Conservation (phyloP, 1,139 yeast species). For the Pichiaceae sp. region DNA sequence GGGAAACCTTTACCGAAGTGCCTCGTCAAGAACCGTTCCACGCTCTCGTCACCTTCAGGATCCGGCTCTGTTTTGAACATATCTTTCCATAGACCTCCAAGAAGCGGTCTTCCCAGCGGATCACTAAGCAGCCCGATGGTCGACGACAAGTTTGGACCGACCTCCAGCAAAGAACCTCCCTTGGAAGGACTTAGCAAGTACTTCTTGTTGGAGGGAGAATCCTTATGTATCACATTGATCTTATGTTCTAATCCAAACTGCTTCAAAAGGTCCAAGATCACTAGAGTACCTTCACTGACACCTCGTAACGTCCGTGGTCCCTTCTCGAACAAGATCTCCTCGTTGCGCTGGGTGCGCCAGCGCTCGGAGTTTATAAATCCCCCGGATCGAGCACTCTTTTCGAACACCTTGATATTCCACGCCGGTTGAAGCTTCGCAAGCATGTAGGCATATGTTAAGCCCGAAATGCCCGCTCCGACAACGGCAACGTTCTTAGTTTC, state of each 20-base stretch:
- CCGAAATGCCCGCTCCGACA: conserved; percentile 85
- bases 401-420: conserved; percentile 53
- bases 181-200: conserved; percentile 37
- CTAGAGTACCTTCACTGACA: conserved; percentile 53
- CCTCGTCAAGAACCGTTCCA: conserved; percentile 57
- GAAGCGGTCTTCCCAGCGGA: conserved; percentile 29
- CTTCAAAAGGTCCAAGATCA: conserved; percentile 50
- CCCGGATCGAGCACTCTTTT: conserved; percentile 47
- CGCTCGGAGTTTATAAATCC: conserved; percentile 67
- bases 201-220: conserved; percentile 53
- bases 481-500: conserved; percentile 40
- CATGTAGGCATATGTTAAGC: conserved; percentile 71
- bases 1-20: conserved; percentile 58
- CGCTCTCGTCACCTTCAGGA: conserved; percentile 51
- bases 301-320: conserved; percentile 76
- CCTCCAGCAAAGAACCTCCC: conserved; percentile 35
- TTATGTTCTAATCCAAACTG: conserved; percentile 34
- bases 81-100: conserved; percentile 33
- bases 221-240: conserved; percentile 39
- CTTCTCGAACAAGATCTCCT: conserved; percentile 40
- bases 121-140: conserved; percentile 34
- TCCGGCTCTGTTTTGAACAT: conserved; percentile 28
- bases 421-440: conserved; percentile 66
- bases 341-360: conserved; percentile 3
- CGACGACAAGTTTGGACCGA: conserved; percentile 38